Percentiles rank a stretch among this genome's conserved stretches.
phyloP scores from a whole-genome alignment of 176 grass and related monocot species.

The Carex cristatella region DNA sequence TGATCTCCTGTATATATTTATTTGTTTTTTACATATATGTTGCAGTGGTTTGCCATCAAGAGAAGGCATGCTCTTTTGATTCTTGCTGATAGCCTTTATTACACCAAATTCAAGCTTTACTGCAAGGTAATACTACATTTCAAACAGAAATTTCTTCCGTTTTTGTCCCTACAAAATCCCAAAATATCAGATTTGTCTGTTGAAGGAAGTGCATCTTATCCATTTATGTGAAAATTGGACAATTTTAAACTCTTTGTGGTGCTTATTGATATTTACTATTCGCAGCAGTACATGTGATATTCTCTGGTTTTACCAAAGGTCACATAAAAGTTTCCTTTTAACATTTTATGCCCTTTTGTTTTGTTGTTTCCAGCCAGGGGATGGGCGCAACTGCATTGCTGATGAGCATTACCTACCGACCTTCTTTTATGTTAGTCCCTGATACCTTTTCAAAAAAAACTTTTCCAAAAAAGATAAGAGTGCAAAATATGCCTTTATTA shows the following conservation, averaged over 20 bases:
- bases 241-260: not conserved
- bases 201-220: not conserved
- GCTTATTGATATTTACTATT: not conserved
- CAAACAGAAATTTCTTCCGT: not conserved
- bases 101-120: conserved; percentile 95
- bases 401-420: conserved; percentile 99
- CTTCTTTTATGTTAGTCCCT: conserved; percentile 68
- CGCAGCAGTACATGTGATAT: not conserved
- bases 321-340: not conserved
- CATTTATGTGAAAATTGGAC: not conserved
- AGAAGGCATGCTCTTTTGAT: conserved; percentile 91
- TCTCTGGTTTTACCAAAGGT: not conserved
- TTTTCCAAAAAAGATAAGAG: not conserved
- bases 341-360: not conserved
- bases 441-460: conserved; percentile 11
- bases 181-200: not conserved
- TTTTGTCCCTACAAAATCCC: not conserved
- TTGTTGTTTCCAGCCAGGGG: conserved; percentile 64
- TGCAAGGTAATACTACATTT: conserved; percentile 69
- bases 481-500: conserved; percentile 6
- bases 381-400: conserved; percentile 85
- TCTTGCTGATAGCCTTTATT: conserved; percentile 84
- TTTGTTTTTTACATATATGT: conserved; percentile 20
- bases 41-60: conserved; percentile 96
- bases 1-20: not conserved